Evolutionary conservation across 2,329 filamentous ascomycete genomes (phyloP).

Genomic region (Calonectria multiphialidica): DNA sequence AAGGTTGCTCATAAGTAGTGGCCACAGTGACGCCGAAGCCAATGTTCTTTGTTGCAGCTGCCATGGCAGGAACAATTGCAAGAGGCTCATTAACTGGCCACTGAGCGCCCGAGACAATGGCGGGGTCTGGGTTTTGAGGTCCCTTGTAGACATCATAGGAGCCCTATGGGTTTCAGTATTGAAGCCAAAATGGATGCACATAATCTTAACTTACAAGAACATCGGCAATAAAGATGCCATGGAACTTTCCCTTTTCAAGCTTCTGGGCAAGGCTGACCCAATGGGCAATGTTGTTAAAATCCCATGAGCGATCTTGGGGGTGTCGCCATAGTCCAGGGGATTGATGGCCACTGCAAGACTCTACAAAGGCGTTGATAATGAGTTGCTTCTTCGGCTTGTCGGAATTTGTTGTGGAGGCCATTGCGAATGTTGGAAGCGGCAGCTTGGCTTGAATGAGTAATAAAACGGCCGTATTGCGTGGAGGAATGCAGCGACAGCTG

Average conservation of each 20-base stretch:
- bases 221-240: constrained; percentile 76
- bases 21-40: constrained; percentile 76
- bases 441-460: background rate
- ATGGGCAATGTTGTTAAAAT: constrained; percentile 71
- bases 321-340: constrained; percentile 67
- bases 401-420: constrained; percentile 5
- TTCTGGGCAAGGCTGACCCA: constrained; percentile 66
- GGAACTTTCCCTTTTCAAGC: constrained; percentile 65
- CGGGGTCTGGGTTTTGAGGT: constrained; percentile 62
- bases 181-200: background rate
- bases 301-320: constrained; percentile 70
- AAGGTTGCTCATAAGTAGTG: constrained; percentile 78
- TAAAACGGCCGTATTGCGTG: background rate
- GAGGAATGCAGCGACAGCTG: background rate
- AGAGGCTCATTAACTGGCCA: constrained; percentile 80
- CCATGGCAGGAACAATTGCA: constrained; percentile 72
- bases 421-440: background rate
- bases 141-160: constrained; percentile 79
- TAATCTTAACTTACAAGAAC: constrained; percentile 51
- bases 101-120: constrained; percentile 73
- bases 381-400: constrained; percentile 51
- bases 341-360: constrained; percentile 58
- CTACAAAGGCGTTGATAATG: constrained; percentile 58
- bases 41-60: constrained; percentile 74
- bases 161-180: constrained; percentile 48